Conservation (phyloP, 495 filamentous ascomycete species). For the Aspergillus ostianus region DNA sequence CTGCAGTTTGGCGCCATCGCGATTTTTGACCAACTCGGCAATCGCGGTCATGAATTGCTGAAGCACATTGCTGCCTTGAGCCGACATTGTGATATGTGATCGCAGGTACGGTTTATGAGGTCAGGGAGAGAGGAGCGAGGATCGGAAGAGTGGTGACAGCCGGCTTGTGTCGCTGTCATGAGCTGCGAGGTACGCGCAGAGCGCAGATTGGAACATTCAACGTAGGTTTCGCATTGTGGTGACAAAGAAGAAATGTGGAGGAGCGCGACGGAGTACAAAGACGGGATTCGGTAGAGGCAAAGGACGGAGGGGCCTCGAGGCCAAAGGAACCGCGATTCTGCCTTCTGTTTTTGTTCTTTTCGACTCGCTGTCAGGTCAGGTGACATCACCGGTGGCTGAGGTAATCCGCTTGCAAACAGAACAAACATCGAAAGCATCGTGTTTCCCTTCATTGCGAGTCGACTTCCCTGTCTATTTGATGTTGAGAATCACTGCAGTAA, state of each 20-base stretch:
- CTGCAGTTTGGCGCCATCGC: slow-evolving; percentile 54
- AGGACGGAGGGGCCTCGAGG: too few species aligned
- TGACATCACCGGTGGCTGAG: too few species aligned
- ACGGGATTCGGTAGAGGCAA: not conserved
- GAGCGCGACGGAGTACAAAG: not conserved
- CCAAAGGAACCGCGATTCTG: too few species aligned
- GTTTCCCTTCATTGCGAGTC: too few species aligned
- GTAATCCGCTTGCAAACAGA: too few species aligned
- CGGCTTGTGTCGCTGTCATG: not conserved
- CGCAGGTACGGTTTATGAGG: slow-evolving; percentile 3
- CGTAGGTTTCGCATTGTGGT: not conserved
- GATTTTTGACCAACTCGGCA: slow-evolving; percentile 49
- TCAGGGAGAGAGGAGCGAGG: not conserved
- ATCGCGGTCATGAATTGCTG: slow-evolving; percentile 58
- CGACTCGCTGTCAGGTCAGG: too few species aligned
- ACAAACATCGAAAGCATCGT: too few species aligned
- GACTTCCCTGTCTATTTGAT: too few species aligned
- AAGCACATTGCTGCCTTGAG: slow-evolving; percentile 41
- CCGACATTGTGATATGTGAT: slow-evolving; percentile 24
- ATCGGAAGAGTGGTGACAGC: not conserved
- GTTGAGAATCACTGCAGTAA: too few species aligned
- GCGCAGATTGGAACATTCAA: not conserved
- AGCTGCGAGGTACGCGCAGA: not conserved
- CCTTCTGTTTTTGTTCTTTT: too few species aligned
- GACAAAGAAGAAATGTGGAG: not conserved